Percentiles rank a stretch among this genome's conserved stretches.
Evolutionary conservation across 228 moss, liverwort and hornwort genomes (phyloP).

Genomic region (Sphagnum fallax): DNA sequence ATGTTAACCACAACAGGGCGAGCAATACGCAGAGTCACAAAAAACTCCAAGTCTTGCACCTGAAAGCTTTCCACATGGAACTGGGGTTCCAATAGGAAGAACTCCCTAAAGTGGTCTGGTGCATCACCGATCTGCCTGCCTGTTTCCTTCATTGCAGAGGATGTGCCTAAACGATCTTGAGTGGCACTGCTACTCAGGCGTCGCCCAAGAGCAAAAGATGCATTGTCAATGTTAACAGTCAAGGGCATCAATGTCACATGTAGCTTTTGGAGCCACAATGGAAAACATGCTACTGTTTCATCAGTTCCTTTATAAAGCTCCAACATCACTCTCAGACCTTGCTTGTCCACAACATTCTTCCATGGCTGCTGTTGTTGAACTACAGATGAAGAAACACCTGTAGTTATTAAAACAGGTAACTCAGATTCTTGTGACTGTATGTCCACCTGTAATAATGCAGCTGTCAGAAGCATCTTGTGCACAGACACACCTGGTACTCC

Average conservation of each 20-base stretch:
- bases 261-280: slow-evolving; percentile 9
- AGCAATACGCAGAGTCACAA: slow-evolving; percentile 11
- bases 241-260: slow-evolving; percentile 6
- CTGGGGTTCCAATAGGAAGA: slow-evolving; percentile 6
- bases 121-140: background rate
- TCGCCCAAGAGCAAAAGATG: slow-evolving; percentile 8
- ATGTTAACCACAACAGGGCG: slow-evolving; percentile 10
- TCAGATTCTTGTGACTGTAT: slow-evolving; percentile 10
- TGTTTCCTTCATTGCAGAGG: background rate
- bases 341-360: background rate
- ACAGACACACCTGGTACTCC: slow-evolving; percentile 10
- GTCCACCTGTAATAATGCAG: slow-evolving; percentile 11
- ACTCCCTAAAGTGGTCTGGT: slow-evolving; percentile 11
- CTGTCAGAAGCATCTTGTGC: slow-evolving; percentile 4
- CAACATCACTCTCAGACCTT: background rate
- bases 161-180: background rate
- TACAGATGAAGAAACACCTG: background rate
- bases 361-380: background rate
- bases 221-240: slow-evolving; percentile 14
- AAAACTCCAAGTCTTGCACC: background rate
- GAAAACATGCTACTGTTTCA: background rate
- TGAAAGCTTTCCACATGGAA: slow-evolving; percentile 8
- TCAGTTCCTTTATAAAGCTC: slow-evolving; percentile 3
- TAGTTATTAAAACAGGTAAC: slow-evolving; percentile 11
- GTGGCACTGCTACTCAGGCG: slow-evolving; percentile 1